A percentile compares a stretch with the other conserved stretches of the same genome.
These are phyloP conservation scores for Starmerella kuoi DNA, from an alignment of 805 yeast species.

Conservation along the genomic window DNA sequence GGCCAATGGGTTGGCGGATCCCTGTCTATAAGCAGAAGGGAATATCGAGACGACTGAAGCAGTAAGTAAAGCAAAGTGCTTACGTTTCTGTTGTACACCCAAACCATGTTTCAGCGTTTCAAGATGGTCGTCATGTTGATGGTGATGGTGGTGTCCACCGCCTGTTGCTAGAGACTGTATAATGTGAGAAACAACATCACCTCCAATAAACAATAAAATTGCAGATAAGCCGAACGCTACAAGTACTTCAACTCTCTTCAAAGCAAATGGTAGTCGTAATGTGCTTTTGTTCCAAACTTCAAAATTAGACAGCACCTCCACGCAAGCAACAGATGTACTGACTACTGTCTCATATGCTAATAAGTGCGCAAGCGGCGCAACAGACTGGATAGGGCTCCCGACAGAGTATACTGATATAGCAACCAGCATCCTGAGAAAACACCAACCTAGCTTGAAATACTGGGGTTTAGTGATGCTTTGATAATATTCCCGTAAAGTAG, in stretches of 20 bases:
- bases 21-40: constrained; percentile 12
- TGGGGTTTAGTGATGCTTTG: constrained; percentile 49
- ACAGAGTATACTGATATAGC: constrained; percentile 42
- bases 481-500: constrained; percentile 50
- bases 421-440: constrained; percentile 42
- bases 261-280: constrained; percentile 78
- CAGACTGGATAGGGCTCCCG: constrained; percentile 30
- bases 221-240: constrained; percentile 79
- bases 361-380: constrained; percentile 65
- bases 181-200: constrained; percentile 78
- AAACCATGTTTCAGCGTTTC: not conserved
- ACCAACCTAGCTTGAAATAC: constrained; percentile 46
- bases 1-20: constrained; percentile 11
- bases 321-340: constrained; percentile 53
- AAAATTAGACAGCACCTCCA: constrained; percentile 76
- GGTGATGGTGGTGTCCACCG: constrained; percentile 13
- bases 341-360: constrained; percentile 79
- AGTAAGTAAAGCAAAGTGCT: not conserved
- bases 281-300: constrained; percentile 83
- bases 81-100: not conserved
- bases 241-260: constrained; percentile 80
- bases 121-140: not conserved
- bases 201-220: constrained; percentile 78
- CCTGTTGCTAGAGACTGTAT: constrained; percentile 51
- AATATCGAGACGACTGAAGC: constrained; percentile 4